Base-by-base conservation (phyloP, 352 stramenopile genomes). In the Pythium myriotylum region DNA sequence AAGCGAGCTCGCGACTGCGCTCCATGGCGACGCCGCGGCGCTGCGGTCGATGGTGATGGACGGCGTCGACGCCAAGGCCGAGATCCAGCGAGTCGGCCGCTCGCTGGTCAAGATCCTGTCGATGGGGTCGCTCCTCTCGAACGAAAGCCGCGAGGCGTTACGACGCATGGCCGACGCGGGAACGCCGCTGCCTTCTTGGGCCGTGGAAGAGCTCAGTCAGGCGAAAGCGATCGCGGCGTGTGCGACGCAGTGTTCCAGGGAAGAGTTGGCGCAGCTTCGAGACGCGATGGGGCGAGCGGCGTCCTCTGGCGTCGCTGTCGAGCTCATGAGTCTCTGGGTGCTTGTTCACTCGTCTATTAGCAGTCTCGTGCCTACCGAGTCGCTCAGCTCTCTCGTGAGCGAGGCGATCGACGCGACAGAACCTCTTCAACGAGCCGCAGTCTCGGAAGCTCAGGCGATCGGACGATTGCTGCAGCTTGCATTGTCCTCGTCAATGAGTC, bases 281-380 rank as follows among this genome's bases (percentile, higher is more conserved):
- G 45, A 62, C 1, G 65, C 62, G 4, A 54, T 77, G 20, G 66
- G 52, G 17, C 26, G 65, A 32, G 41, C 51, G 39, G 47, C 54
- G 19, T 54, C 53, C 12, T 75, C 59, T 1, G 52, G 37, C 1
- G 48, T 67, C 20, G 48, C 37, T 7, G 32, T 68, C 24, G 73
- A 77, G 48, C 50, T 78, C 14, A 49, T 81, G 43, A 59, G 22
- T 17, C 61, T 77, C 7, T 76, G 69, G 73, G 59, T 59, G 2
- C 26, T 73, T 8, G 54, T 76, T 26, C 62, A 80, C 16, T 41
- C 55, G 5, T 51, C 70, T 1, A 59, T 74, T 12, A 77, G 57
- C 29, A 63, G 63, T 2, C 17, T 63, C 0, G 27, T 76, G 24
- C 51, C 60, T 6, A 39, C 48, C 12, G 65, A 74, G 48, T 46